phyloP scores from a whole-genome alignment of 306 rosid species.

The Lathyrus sativus region DNA sequence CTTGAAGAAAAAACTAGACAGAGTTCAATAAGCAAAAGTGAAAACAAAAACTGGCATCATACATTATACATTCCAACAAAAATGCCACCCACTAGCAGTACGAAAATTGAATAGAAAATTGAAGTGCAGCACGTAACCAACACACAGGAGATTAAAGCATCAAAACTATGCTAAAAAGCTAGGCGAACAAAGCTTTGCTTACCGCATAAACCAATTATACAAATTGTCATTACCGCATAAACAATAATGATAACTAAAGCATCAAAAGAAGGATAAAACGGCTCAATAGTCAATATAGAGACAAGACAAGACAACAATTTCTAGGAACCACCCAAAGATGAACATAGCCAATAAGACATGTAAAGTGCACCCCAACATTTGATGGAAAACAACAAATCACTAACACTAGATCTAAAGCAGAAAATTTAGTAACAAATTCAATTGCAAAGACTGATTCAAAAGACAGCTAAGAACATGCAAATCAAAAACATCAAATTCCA shows the following conservation, averaged over 20 bases:
- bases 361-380: neutral
- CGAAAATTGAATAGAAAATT: neutral
- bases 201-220: neutral
- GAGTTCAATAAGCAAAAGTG: neutral
- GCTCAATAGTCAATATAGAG: neutral
- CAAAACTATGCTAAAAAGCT: neutral
- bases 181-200: neutral
- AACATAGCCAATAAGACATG: neutral
- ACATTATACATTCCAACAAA: constrained; percentile 22
- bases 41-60: neutral
- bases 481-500: constrained; percentile 25
- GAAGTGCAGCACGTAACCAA: constrained; percentile 2
- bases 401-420: constrained; percentile 29
- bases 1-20: constrained; percentile 1
- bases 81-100: neutral
- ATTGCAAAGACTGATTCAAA: neutral
- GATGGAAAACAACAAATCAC: neutral
- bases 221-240: neutral
- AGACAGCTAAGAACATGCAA: constrained; percentile 20
- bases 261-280: constrained; percentile 4
- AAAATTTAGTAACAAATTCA: neutral
- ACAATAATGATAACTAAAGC: neutral
- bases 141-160: neutral
- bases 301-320: neutral
- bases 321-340: constrained; percentile 8